phyloP scores from a whole-genome alignment of 192 early-diverging fungal species.

The Umbelopsis isabellina region DNA sequence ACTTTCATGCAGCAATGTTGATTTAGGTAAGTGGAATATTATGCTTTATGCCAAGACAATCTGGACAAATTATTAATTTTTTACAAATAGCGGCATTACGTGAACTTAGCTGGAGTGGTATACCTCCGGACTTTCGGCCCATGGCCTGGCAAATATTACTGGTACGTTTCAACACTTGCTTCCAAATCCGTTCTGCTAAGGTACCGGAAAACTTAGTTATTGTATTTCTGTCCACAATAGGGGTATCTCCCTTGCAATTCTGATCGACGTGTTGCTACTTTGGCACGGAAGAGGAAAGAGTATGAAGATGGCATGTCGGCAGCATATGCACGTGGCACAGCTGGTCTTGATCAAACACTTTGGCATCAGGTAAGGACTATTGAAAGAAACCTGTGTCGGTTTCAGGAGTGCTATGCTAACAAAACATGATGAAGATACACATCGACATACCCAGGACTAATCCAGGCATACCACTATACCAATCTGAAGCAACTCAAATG shows the following conservation, averaged over 20 bases:
- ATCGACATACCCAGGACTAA: constrained; percentile 95
- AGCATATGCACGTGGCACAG: constrained; percentile 80
- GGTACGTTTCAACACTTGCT: constrained; percentile 40
- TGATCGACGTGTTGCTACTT: constrained; percentile 78
- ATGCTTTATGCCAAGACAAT: background rate
- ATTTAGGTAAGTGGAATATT: constrained; percentile 53
- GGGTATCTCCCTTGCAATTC: constrained; percentile 91
- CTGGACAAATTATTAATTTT: background rate
- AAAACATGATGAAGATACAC: constrained; percentile 63
- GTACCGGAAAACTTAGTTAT: background rate
- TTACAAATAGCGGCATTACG: constrained; percentile 61
- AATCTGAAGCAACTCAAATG: constrained; percentile 77
- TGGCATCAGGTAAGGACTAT: constrained; percentile 78
- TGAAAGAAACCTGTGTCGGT: background rate
- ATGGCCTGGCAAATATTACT: constrained; percentile 94
- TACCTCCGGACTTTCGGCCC: constrained; percentile 82
- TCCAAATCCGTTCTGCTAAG: background rate
- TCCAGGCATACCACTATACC: constrained; percentile 85
- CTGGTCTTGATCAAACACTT: constrained; percentile 79
- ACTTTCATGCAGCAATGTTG: constrained; percentile 61
- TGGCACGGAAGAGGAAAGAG: constrained; percentile 90
- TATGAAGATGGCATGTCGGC: constrained; percentile 86
- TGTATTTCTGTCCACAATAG: constrained; percentile 33
- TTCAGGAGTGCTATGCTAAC: background rate
- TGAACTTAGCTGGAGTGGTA: constrained; percentile 91